phyloP scores from a whole-genome alignment of 306 rosid species.

The Clitoria ternatea region DNA sequence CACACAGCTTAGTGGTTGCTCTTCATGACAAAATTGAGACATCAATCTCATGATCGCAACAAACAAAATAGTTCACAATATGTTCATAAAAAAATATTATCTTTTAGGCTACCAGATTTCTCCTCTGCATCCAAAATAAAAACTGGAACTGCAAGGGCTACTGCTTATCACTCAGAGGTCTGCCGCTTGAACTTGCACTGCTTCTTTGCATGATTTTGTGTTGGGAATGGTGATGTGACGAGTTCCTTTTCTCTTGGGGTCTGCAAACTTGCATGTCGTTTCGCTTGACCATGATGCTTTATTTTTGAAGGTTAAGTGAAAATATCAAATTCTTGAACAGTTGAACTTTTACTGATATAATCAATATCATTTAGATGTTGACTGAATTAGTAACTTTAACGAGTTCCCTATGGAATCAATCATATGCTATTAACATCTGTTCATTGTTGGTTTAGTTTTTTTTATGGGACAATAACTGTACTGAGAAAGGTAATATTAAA shows the following conservation, averaged over 20 bases:
- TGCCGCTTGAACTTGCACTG: constrained; percentile 26
- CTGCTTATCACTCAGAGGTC: not conserved
- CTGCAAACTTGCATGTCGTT: not conserved
- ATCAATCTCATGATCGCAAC: constrained; percentile 45
- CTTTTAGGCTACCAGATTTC: not conserved
- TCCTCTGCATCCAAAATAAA: constrained; percentile 30
- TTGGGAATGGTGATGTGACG: not conserved
- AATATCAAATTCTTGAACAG: not conserved
- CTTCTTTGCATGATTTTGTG: constrained; percentile 6
- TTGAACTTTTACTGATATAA: not conserved
- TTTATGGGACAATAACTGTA: not conserved
- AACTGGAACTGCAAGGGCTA: not conserved
- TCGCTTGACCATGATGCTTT: not conserved
- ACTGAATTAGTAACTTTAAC: not conserved
- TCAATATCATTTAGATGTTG: not conserved
- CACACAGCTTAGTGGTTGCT: constrained; percentile 86
- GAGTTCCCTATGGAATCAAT: not conserved
- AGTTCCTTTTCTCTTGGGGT: not conserved
- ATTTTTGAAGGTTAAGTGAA: not conserved
- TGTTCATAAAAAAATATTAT: not conserved
- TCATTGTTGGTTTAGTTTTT: not conserved
- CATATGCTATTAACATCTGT: not conserved
- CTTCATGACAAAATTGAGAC: constrained; percentile 89
- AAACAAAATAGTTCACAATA: constrained; percentile 22
- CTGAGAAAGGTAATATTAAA: too few relatives aligned